phyloP scores from a whole-genome alignment of 2,329 filamentous ascomycete genomes.

The Talaromyces islandicus region DNA sequence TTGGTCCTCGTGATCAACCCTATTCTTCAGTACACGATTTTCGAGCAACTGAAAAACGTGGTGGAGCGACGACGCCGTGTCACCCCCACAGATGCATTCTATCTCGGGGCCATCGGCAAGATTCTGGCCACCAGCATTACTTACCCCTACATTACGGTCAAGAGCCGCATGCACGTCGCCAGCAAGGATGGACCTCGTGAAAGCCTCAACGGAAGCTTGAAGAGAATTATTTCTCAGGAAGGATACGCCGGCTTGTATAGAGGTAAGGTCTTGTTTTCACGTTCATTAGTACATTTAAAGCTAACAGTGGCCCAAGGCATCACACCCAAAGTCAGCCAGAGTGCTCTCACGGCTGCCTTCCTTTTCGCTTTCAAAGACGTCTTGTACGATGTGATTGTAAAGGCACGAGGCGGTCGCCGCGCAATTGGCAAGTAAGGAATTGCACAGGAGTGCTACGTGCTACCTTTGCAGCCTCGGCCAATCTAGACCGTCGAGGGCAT shows the following conservation, averaged over 20 bases:
- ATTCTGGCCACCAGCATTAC: slow-evolving; percentile 88
- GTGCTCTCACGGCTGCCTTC: slow-evolving; percentile 91
- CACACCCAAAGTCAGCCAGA: slow-evolving; percentile 92
- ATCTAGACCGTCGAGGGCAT: neutral
- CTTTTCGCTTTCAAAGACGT: slow-evolving; percentile 98
- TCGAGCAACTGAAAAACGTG: slow-evolving; percentile 93
- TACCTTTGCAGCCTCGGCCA: neutral
- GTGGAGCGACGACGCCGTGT: slow-evolving; percentile 72
- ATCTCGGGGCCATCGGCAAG: slow-evolving; percentile 89
- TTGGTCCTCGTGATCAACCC: slow-evolving; percentile 95
- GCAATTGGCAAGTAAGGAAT: slow-evolving; percentile 23
- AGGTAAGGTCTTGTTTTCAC: slow-evolving; percentile 49
- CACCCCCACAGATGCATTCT: slow-evolving; percentile 80
- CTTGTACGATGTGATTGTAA: slow-evolving; percentile 61
- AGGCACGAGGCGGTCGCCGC: slow-evolving; percentile 24
- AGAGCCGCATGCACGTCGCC: slow-evolving; percentile 95
- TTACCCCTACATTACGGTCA: slow-evolving; percentile 98
- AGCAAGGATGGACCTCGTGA: slow-evolving; percentile 69
- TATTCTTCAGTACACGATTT: slow-evolving; percentile 96
- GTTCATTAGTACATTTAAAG: too few relatives aligned
- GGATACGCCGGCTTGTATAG: slow-evolving; percentile 91
- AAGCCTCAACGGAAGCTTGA: slow-evolving; percentile 71
- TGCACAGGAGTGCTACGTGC: neutral
- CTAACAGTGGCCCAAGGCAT: slow-evolving; percentile 57
- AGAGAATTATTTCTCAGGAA: slow-evolving; percentile 76